Conservation (phyloP, 2,329 filamentous ascomycete species). For the Penicillium sp. region DNA sequence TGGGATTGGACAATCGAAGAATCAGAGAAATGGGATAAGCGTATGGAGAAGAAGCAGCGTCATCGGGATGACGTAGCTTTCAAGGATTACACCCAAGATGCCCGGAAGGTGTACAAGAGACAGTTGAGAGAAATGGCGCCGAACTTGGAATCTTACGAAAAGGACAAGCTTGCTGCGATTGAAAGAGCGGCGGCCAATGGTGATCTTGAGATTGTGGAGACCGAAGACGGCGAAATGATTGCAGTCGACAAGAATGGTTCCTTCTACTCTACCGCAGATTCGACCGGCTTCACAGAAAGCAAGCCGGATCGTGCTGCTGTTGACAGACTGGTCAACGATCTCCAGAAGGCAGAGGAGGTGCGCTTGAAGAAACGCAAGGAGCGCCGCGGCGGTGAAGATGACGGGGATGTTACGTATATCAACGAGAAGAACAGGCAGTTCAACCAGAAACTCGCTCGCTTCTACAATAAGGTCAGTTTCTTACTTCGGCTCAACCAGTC, state of each 20-base stretch:
- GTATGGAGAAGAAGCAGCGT: slow-evolving; percentile 78
- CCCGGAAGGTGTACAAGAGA: slow-evolving; percentile 88
- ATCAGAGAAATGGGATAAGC: slow-evolving; percentile 88
- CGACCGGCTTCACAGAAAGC: slow-evolving; percentile 76
- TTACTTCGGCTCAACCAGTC: not conserved
- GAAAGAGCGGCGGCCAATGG: slow-evolving; percentile 81
- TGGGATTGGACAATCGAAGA: slow-evolving; percentile 99
- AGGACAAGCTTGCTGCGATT: slow-evolving; percentile 79
- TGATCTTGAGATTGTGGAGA: slow-evolving; percentile 89
- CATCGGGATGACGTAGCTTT: slow-evolving; percentile 86
- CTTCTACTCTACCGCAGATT: slow-evolving; percentile 87
- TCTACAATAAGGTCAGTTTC: slow-evolving; percentile 80
- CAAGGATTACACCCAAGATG: slow-evolving; percentile 82
- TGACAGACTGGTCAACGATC: slow-evolving; percentile 80
- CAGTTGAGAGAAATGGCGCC: slow-evolving; percentile 76
- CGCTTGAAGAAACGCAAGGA: slow-evolving; percentile 83
- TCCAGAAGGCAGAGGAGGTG: slow-evolving; percentile 84
- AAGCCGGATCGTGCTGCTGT: slow-evolving; percentile 84
- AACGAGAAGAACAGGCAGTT: slow-evolving; percentile 99
- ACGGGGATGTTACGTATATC: slow-evolving; percentile 94
- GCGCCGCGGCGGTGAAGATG: slow-evolving; percentile 76
- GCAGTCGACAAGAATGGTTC: slow-evolving; percentile 87
- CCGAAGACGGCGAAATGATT: slow-evolving; percentile 89
- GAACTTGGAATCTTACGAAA: slow-evolving; percentile 80
- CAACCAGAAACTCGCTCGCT: slow-evolving; percentile 92